A percentile compares a stretch with the other conserved stretches of the same genome.
Evolutionary conservation across 805 yeast genomes (phyloP).

Genomic region (Lipomyces yamadae): DNA sequence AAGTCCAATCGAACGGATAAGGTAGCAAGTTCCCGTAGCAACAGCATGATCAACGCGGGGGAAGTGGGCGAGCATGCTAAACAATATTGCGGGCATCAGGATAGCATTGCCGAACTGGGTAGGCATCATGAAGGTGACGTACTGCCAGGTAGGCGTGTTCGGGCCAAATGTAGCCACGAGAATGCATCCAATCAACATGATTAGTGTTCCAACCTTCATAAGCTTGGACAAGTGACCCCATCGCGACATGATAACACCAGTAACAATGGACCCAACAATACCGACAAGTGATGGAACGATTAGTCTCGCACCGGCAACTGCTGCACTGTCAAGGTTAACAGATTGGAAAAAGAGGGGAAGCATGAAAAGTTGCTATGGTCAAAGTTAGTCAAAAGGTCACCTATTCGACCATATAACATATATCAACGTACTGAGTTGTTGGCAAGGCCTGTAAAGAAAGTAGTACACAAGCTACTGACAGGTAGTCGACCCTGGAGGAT

Average conservation of each 20-base stretch:
- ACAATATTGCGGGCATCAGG: constrained; percentile 69
- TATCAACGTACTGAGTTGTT: constrained; percentile 41
- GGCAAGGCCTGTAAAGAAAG: constrained; percentile 74
- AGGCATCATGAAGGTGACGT: constrained; percentile 54
- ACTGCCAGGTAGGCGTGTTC: constrained; percentile 45
- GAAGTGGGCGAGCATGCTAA: constrained; percentile 78
- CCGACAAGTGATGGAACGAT: constrained; percentile 67
- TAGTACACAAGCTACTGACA: constrained; percentile 64
- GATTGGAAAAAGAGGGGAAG: constrained; percentile 70
- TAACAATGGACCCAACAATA: constrained; percentile 65
- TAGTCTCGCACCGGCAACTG: constrained; percentile 60
- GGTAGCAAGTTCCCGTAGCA: constrained; percentile 86
- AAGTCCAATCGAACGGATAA: constrained; percentile 85
- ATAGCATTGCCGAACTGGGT: constrained; percentile 71
- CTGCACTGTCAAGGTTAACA: constrained; percentile 57
- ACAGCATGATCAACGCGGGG: constrained; percentile 73
- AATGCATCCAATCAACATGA: constrained; percentile 55
- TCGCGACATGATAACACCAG: constrained; percentile 68
- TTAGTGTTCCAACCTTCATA: constrained; percentile 51
- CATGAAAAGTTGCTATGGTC: constrained; percentile 65
- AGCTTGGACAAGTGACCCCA: constrained; percentile 69
- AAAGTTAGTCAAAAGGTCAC: background rate
- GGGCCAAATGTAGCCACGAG: constrained; percentile 44
- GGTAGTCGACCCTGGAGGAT: constrained; percentile 64
- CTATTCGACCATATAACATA: background rate